Evolutionary conservation across 768 basidiomycete species (phyloP), one percentile per base, ranked within the genome.

Genomic region (Astraeus odoratus): DNA sequence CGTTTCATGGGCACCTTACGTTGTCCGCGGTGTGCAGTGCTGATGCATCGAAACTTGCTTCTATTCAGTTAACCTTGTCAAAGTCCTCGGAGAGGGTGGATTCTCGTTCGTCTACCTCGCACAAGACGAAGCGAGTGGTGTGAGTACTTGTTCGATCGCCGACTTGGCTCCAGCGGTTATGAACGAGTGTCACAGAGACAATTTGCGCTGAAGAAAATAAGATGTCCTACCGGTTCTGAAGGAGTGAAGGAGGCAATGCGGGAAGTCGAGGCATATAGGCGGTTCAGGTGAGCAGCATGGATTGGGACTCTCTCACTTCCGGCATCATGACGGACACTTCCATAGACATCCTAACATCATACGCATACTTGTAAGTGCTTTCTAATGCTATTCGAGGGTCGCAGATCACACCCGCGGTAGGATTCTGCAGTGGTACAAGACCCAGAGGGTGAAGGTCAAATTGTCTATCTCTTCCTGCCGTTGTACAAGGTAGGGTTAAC

Each of bases 171-270:
- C 39, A 18, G 10, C 15, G 41, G 30, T 46, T 30, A 42, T 33
- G 16, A 15, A 25, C 16, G 16, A 16, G 34, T 43, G 27, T 39
- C 58, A 1, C 64, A 92, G 78, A 77, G 93, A 51, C 80, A 89
- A 72, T 98, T 95, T 56, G 96, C 96, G 0, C 71, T 99, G 51
- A 99, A 99, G 73, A 98, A 96, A 68, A 94, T 96, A 59, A 76
- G 92, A 35, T 94, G 92, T 72, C 91, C 90, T 1, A 85, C 84
- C 33, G 91, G 91, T 7, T 71, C 78, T 5, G 92, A 95, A 44
- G 84, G 83, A 8, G 91, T 98, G 46, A 84, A 85, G 57, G 89
- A 91, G 60, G 88, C 82, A 4, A 83, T 91, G 86, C 73, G 81
- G 40, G 90, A 91, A 61, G 84, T 90, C 2, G 90, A 95, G 61